phyloP scores from a whole-genome alignment of 306 rosid genomes.

The Lotus japonicus region DNA sequence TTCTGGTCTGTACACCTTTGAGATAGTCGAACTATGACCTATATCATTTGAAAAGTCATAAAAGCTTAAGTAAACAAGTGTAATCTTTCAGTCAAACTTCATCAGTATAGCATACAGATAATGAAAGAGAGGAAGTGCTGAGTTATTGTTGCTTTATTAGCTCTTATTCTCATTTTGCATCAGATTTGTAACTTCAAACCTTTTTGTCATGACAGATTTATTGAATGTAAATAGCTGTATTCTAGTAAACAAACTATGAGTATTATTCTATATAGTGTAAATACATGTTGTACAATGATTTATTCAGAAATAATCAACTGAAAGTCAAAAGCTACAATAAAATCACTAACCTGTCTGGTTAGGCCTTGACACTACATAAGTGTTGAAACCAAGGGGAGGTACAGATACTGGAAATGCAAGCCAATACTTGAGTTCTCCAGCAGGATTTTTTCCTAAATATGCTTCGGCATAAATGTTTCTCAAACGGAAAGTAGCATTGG shows the following conservation, averaged over 20 bases:
- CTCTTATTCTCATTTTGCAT: neutral
- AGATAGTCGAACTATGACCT: constrained; percentile 30
- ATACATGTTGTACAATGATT: neutral
- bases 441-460: constrained; percentile 48
- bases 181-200: neutral
- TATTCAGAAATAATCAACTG: neutral
- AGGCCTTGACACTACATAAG: constrained; percentile 49
- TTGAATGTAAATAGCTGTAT: neutral
- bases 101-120: constrained; percentile 1
- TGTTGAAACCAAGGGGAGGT: constrained; percentile 84
- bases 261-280: neutral
- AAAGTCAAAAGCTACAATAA: constrained; percentile 5
- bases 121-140: neutral
- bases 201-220: neutral
- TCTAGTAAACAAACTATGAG: neutral
- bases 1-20: constrained; percentile 27
- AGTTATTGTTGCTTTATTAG: neutral
- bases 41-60: constrained; percentile 9
- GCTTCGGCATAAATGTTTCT: constrained; percentile 50
- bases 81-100: constrained; percentile 5
- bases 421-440: constrained; percentile 43
- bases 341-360: constrained; percentile 29
- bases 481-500: constrained; percentile 37
- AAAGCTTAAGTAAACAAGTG: constrained; percentile 9
- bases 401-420: constrained; percentile 73